phyloP scores from a whole-genome alignment of 257 asterid species.

The Nicotiana benthamiana region DNA sequence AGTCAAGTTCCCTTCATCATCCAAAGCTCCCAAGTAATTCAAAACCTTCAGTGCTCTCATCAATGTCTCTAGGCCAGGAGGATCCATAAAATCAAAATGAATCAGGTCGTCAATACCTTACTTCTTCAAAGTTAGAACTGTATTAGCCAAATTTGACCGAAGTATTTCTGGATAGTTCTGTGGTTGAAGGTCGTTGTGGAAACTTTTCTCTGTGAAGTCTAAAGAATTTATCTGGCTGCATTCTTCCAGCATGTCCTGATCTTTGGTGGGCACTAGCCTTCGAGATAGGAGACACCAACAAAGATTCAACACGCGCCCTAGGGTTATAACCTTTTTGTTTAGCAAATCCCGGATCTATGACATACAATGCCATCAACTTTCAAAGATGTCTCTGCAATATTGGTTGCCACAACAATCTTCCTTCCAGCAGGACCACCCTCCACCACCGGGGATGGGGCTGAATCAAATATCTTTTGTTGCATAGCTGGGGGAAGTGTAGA shows the following conservation, averaged over 20 bases:
- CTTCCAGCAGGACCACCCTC: constrained; percentile 96
- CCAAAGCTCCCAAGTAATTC: constrained; percentile 91
- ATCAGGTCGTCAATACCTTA: constrained; percentile 87
- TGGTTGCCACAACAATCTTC: constrained; percentile 90
- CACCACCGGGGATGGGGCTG: constrained; percentile 86
- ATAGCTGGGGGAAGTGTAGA: constrained; percentile 96
- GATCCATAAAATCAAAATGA: constrained; percentile 98
- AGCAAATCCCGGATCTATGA: constrained; percentile 93
- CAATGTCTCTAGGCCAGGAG: constrained; percentile 95
- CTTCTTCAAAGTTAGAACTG: constrained; percentile 85
- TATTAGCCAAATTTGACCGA: constrained; percentile 85
- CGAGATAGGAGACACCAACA: constrained; percentile 95
- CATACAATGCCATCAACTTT: constrained; percentile 98
- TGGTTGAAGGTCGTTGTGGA: constrained; percentile 79
- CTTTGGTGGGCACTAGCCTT: constrained; percentile 99
- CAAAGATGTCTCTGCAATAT: constrained; percentile 94
- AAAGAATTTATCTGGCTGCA: constrained; percentile 94
- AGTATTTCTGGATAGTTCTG: constrained; percentile 93
- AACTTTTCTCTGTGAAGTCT: constrained; percentile 87
- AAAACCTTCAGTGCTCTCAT: constrained; percentile 93
- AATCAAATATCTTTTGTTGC: constrained; percentile 96
- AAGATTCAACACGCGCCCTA: constrained; percentile 83
- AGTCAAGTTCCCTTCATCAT: constrained; percentile 91
- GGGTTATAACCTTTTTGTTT: constrained; percentile 94
- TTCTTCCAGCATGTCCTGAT: constrained; percentile 99